Conservation (phyloP, 2,329 filamentous ascomycete genomes). For the Phialemoniopsis sp. region DNA sequence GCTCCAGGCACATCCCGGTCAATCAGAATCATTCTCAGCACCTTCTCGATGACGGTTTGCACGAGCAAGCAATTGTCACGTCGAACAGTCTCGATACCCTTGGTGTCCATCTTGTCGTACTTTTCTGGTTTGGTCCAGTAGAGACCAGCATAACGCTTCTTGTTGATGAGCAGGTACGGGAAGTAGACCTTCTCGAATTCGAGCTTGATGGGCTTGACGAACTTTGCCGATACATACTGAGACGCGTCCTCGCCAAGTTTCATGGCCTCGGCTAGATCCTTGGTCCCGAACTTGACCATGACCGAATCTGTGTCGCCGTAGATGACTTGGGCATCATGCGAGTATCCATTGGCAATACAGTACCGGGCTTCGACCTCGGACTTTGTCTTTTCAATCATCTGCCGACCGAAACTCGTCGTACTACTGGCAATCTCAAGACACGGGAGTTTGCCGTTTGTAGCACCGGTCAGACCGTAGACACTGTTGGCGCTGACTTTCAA, state of each 20-base stretch:
- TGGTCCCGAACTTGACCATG: slow-evolving; percentile 98
- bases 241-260: slow-evolving; percentile 92
- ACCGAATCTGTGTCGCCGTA: slow-evolving; percentile 99
- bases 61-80: slow-evolving; percentile 95
- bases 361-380: slow-evolving; percentile 90
- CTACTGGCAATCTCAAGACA: slow-evolving; percentile 94
- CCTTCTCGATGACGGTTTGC: slow-evolving; percentile 96
- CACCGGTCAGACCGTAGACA: slow-evolving; percentile 95
- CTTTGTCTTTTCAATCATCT: slow-evolving; percentile 99
- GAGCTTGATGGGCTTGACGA: slow-evolving; percentile 94
- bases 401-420: slow-evolving; percentile 92
- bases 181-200: slow-evolving; percentile 99
- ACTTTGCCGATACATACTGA: slow-evolving; percentile 82
- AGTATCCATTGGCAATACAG: slow-evolving; percentile 90
- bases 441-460: slow-evolving; percentile 90
- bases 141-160: slow-evolving; percentile 97
- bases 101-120: slow-evolving; percentile 99
- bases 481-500: slow-evolving; percentile 97
- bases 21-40: slow-evolving; percentile 91
- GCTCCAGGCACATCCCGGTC: slow-evolving; percentile 87
- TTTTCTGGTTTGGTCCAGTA: slow-evolving; percentile 95
- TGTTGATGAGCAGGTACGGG: slow-evolving; percentile 98
- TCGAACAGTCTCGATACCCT: slow-evolving; percentile 97
- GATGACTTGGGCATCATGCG: slow-evolving; percentile 91
- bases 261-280: slow-evolving; percentile 85